phyloP scores from a whole-genome alignment of 202 grass and related monocot genomes.

The Eragrostis tef region DNA sequence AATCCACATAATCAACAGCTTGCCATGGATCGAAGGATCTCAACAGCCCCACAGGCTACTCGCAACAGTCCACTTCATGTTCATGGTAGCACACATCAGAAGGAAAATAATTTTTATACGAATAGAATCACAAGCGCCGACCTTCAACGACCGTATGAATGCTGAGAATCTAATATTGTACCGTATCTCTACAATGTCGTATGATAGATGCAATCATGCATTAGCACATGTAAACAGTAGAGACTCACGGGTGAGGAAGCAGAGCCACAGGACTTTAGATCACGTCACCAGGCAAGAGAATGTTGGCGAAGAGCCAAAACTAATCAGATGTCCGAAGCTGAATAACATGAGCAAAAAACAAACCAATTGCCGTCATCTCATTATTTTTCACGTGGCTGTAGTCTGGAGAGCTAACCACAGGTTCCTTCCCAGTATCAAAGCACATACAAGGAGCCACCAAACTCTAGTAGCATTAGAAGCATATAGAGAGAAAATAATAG shows the following conservation, averaged over 20 bases:
- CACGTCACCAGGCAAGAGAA: not conserved
- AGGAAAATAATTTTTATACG: not conserved
- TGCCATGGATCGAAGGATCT: slow-evolving; percentile 36
- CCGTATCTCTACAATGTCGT: slow-evolving; percentile 20
- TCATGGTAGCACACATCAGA: slow-evolving; percentile 39
- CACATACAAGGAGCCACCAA: too few relatives aligned
- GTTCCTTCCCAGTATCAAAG: too few relatives aligned
- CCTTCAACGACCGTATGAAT: slow-evolving; percentile 41
- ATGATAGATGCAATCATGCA: slow-evolving; percentile 45
- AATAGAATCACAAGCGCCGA: slow-evolving; percentile 33
- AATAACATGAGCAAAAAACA: not conserved
- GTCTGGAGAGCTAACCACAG: not conserved
- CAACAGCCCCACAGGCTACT: not conserved
- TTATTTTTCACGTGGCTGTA: not conserved
- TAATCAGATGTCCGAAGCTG: not conserved
- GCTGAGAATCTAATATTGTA: slow-evolving; percentile 39
- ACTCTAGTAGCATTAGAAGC: too few relatives aligned
- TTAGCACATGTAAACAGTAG: slow-evolving; percentile 23
- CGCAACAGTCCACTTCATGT: slow-evolving; percentile 42
- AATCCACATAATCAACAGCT: slow-evolving; percentile 3
- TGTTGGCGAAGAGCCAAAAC: not conserved
- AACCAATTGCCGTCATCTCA: not conserved
- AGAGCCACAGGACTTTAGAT: not conserved
- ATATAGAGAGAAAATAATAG: too few relatives aligned
- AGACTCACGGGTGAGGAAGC: not conserved